Conservation (phyloP, 1,139 yeast genomes). For the Blastobotrys indianensis region DNA sequence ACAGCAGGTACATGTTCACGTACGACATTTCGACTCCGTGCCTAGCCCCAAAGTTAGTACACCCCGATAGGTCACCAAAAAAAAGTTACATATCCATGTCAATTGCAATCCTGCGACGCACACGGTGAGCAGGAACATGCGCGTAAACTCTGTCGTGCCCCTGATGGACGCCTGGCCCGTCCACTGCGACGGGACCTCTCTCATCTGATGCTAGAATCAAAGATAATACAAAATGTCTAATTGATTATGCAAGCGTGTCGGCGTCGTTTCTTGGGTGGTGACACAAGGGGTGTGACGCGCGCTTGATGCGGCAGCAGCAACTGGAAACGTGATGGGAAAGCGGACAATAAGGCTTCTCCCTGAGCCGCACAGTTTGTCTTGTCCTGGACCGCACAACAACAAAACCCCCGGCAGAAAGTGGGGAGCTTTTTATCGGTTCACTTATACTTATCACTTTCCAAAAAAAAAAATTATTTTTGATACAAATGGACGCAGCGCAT, state of each 20-base stretch:
- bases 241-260: no score
- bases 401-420: neutral
- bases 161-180: slow-evolving; percentile 6
- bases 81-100: slow-evolving; percentile 29
- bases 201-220: no score
- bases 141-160: slow-evolving; percentile 28
- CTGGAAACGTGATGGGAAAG: no score
- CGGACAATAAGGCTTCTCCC: no score
- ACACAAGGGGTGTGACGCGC: no score
- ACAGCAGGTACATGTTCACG: slow-evolving; percentile 37
- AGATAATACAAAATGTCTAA: no score
- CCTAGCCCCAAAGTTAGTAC: no score
- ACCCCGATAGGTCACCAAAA: no score
- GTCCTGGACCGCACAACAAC: neutral
- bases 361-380: no score
- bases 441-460: neutral
- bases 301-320: no score
- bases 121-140: slow-evolving; percentile 33
- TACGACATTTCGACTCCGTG: slow-evolving; percentile 37
- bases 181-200: slow-evolving; percentile 5
- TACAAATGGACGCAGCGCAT: slow-evolving; percentile 22
- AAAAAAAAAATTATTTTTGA: neutral
- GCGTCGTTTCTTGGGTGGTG: no score
- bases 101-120: slow-evolving; percentile 37
- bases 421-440: neutral